A percentile compares a stretch with the other conserved stretches of the same genome.
Evolutionary conservation across 345 rosid genomes (phyloP).

Genomic region (Salix viminalis): DNA sequence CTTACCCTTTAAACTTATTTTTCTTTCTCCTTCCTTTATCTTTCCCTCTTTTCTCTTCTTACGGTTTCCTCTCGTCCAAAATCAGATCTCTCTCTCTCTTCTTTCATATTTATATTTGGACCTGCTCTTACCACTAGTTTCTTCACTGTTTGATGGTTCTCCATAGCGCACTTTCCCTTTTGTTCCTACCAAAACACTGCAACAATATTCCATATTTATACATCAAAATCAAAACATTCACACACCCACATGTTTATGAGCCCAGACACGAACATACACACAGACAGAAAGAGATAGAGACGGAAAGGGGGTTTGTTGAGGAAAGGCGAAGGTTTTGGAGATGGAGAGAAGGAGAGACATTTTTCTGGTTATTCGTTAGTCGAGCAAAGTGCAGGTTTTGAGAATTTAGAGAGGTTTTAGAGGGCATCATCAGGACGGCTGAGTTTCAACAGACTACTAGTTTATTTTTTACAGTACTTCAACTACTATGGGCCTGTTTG

Average conservation of each 20-base stretch:
- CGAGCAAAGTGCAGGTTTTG: not conserved
- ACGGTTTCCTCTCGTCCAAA: no score
- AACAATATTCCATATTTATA: not conserved
- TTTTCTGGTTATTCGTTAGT: not conserved
- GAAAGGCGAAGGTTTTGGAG: not conserved
- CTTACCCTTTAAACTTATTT: no score
- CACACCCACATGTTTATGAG: not conserved
- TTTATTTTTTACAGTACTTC: no score
- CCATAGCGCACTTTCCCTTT: slow-evolving; percentile 22
- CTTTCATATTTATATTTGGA: no score
- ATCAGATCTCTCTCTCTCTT: no score
- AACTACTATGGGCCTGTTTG: no score
- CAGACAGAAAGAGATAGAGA: not conserved
- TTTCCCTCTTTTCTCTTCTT: no score
- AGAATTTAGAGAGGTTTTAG: not conserved
- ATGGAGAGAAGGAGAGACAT: not conserved
- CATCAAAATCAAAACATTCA: not conserved
- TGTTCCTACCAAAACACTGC: slow-evolving; percentile 35
- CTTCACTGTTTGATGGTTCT: slow-evolving; percentile 21
- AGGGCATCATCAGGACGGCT: no score
- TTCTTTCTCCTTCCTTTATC: no score
- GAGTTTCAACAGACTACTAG: no score
- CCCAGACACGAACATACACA: not conserved
- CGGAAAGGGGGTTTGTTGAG: not conserved
- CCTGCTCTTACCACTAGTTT: slow-evolving; percentile 58